Percentiles rank a stretch among this genome's conserved stretches.
These are phyloP conservation scores for Acer negundo DNA, from an alignment of 345 rosid species.

Conservation along the genomic window DNA sequence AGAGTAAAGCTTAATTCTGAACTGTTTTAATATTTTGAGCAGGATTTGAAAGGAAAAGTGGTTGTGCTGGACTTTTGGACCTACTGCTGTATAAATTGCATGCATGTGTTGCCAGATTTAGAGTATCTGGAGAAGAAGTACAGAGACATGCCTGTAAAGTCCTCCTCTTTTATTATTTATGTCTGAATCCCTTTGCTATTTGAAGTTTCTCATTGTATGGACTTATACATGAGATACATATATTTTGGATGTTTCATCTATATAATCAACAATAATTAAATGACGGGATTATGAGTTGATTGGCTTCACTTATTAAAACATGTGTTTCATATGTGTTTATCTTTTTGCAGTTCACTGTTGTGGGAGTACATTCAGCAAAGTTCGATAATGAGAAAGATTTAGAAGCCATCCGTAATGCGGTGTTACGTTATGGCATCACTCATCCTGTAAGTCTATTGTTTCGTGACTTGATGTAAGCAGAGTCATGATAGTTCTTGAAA, in stretches of 20 bases:
- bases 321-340: conserved; percentile 10
- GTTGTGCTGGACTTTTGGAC: conserved; percentile 98
- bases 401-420: conserved; percentile 93
- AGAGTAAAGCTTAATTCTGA: conserved; percentile 9
- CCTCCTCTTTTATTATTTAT: conserved; percentile 22
- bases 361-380: conserved; percentile 97
- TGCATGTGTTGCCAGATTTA: conserved; percentile 91
- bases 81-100: conserved; percentile 92
- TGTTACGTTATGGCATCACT: conserved; percentile 73
- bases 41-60: conserved; percentile 93
- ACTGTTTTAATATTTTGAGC: conserved; percentile 27
- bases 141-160: conserved; percentile 75
- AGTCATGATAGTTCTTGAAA: conserved; percentile 10
- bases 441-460: conserved; percentile 67
- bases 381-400: conserved; percentile 96
- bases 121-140: conserved; percentile 88
- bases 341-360: conserved; percentile 70
- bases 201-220: conserved; percentile 2
- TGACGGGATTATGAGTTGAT: not conserved
- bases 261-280: not conserved
- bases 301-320: not conserved
- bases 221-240: not conserved
- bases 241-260: not conserved
- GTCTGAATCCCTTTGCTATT: conserved; percentile 4
- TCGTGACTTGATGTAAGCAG: conserved; percentile 10